phyloP scores from a whole-genome alignment of 2,329 filamentous ascomycete genomes.

The Ascochyta koolunga region DNA sequence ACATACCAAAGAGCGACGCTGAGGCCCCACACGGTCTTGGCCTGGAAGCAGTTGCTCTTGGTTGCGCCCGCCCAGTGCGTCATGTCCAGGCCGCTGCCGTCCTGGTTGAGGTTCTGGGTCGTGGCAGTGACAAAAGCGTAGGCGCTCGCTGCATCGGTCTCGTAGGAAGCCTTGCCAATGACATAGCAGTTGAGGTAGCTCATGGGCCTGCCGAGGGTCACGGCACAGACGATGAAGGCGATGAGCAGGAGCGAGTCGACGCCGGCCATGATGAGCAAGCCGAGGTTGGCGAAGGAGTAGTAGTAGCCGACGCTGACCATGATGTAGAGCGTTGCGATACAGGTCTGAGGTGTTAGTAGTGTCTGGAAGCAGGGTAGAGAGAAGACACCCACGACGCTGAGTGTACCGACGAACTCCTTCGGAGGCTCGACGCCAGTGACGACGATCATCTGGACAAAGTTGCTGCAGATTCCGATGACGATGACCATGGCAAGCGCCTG shows the following conservation, averaged over 20 bases:
- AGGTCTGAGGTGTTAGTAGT: slow-evolving; percentile 61
- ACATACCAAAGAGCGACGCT: slow-evolving; percentile 75
- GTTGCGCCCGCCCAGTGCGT: slow-evolving; percentile 64
- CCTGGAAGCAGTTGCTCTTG: slow-evolving; percentile 75
- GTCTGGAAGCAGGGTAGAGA: not conserved
- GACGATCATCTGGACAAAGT: slow-evolving; percentile 81
- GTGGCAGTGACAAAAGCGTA: slow-evolving; percentile 62
- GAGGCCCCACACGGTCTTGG: slow-evolving; percentile 87
- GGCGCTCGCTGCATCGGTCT: slow-evolving; percentile 54
- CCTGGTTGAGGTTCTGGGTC: slow-evolving; percentile 57
- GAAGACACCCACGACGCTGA: slow-evolving; percentile 72
- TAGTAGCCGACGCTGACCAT: slow-evolving; percentile 74
- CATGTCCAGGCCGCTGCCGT: slow-evolving; percentile 58
- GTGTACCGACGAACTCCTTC: slow-evolving; percentile 74
- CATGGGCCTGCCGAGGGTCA: slow-evolving; percentile 79
- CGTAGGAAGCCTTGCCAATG: slow-evolving; percentile 55
- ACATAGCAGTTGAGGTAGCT: slow-evolving; percentile 75
- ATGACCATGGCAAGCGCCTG: slow-evolving; percentile 74
- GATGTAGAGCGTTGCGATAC: slow-evolving; percentile 79
- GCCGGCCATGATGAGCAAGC: slow-evolving; percentile 73
- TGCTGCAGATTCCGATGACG: slow-evolving; percentile 79
- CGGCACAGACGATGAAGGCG: slow-evolving; percentile 77
- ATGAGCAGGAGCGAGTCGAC: slow-evolving; percentile 74
- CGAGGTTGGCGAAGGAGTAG: slow-evolving; percentile 77
- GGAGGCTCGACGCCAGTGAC: slow-evolving; percentile 69